Percentiles rank a stretch among this genome's conserved stretches.
Conservation (phyloP, 2,329 filamentous ascomycete species). For the Fusarium tjaetaba region DNA sequence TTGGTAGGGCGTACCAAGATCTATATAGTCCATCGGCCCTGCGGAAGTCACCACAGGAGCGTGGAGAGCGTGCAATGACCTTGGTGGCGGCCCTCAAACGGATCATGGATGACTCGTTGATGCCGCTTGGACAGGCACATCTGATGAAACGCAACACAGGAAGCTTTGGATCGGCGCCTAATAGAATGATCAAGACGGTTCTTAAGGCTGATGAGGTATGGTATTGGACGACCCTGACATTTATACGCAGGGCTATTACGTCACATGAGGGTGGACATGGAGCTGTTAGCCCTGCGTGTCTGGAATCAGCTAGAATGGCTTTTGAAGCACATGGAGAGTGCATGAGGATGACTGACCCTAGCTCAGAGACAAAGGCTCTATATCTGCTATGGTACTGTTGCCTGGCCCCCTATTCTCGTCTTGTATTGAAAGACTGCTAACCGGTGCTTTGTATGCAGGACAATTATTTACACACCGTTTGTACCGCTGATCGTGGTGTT, state of each 20-base stretch:
- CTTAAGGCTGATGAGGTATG: neutral
- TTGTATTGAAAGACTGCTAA: neutral
- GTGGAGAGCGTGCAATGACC: neutral
- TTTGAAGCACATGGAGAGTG: neutral
- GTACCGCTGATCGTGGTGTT: neutral
- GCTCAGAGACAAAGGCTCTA: neutral
- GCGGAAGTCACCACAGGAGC: neutral
- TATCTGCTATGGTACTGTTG: neutral
- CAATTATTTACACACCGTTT: neutral
- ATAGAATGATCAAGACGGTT: neutral
- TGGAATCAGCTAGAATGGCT: neutral
- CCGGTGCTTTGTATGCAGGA: neutral
- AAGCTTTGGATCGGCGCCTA: neutral
- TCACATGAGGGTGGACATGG: neutral
- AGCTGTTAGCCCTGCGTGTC: neutral
- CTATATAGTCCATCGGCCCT: neutral
- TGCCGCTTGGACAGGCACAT: neutral
- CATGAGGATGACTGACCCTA: neutral
- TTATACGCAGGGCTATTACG: fast-evolving
- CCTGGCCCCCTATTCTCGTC: no score
- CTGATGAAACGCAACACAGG: neutral
- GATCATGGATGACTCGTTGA: neutral
- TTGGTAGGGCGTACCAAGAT: neutral
- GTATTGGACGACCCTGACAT: neutral
- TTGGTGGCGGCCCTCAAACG: neutral